These are phyloP conservation scores for Metschnikowia amazonensis DNA, from an alignment of 805 yeast species.

Conservation along the genomic window DNA sequence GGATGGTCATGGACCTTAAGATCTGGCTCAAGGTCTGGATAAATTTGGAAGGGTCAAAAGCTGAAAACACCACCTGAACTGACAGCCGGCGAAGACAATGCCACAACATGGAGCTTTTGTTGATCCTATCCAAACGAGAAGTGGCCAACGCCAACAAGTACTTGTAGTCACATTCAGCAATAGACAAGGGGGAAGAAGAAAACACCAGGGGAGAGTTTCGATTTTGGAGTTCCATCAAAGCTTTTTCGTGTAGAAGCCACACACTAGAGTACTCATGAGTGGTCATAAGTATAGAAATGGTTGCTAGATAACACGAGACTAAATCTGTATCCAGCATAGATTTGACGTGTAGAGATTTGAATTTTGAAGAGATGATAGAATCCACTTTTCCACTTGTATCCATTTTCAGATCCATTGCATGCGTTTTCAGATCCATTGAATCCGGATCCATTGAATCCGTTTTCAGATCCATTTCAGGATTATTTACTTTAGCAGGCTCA, in stretches of 20 bases:
- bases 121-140: constrained; percentile 31
- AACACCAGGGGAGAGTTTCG: not conserved
- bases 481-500: too few species aligned
- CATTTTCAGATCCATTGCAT: too few species aligned
- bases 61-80: constrained; percentile 14
- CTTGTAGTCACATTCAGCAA: constrained; percentile 8
- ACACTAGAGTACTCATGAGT: constrained; percentile 38
- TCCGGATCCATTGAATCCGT: too few species aligned
- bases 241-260: constrained; percentile 27
- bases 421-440: too few species aligned
- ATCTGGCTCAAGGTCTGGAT: constrained; percentile 15
- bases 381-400: too few species aligned
- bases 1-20: constrained; percentile 30
- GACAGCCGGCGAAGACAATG: constrained; percentile 21
- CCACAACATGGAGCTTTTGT: constrained; percentile 41
- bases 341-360: too few species aligned
- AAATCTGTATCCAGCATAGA: not conserved
- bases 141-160: constrained; percentile 31
- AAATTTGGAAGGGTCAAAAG: not conserved
- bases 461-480: too few species aligned
- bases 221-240: constrained; percentile 13
- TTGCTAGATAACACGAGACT: constrained; percentile 22
- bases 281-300: constrained; percentile 33
- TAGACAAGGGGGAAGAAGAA: not conserved
- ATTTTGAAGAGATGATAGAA: too few species aligned